These are phyloP conservation scores for Rhododendron kiyosumense DNA, from an alignment of 148 eudicot genomes.

Conservation along the genomic window DNA sequence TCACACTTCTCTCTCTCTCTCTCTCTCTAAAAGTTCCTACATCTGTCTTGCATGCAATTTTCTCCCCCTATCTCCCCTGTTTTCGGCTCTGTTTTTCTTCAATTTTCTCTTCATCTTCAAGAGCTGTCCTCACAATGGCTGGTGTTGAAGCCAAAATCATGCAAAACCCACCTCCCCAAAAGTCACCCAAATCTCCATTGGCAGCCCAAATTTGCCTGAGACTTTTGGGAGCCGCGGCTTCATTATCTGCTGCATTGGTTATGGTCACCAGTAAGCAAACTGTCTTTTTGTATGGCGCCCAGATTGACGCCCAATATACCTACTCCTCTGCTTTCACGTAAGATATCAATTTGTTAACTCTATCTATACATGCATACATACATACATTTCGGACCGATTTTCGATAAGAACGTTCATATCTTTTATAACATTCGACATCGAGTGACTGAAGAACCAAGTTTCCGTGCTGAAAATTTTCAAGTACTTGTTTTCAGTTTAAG, in stretches of 20 bases:
- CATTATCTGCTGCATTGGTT: slow-evolving; percentile 44
- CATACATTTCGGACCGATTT: neutral
- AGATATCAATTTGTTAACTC: neutral
- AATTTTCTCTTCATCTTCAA: neutral
- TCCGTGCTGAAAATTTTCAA: too few relatives aligned
- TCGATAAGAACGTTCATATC: too few relatives aligned
- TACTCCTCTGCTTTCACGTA: slow-evolving; percentile 64
- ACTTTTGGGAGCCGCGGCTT: slow-evolving; percentile 28
- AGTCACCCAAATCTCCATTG: slow-evolving; percentile 4
- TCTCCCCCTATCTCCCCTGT: neutral
- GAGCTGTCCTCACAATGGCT: neutral
- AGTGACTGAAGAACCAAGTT: too few relatives aligned
- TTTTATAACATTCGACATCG: neutral
- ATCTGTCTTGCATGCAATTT: neutral
- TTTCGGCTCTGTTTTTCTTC: neutral
- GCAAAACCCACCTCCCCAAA: slow-evolving; percentile 3
- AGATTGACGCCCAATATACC: slow-evolving; percentile 48
- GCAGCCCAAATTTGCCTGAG: slow-evolving; percentile 32
- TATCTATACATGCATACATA: neutral
- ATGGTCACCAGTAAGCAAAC: slow-evolving; percentile 42
- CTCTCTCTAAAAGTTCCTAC: neutral
- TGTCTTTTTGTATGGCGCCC: slow-evolving; percentile 29
- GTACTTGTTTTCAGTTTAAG: too few relatives aligned
- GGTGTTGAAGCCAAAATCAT: neutral
- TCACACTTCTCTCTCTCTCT: neutral